Conservation (phyloP, 2,329 filamentous ascomycete genomes). For the Aspergillus niger region DNA sequence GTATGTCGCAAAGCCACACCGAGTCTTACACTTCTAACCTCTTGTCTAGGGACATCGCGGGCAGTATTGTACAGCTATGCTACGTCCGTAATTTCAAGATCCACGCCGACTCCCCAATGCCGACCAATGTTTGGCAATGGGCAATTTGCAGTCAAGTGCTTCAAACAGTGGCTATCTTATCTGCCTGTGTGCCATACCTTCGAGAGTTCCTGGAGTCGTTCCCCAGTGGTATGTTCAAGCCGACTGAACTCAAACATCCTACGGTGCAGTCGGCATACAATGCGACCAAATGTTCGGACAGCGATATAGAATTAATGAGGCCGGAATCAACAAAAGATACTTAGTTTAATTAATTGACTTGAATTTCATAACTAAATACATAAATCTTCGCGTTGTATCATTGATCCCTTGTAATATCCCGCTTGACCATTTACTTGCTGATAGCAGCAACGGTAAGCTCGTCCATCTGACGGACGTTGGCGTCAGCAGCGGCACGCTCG, state of each 20-base stretch:
- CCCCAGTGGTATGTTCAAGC: conserved; percentile 10
- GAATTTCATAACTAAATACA: background rate
- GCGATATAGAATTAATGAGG: background rate
- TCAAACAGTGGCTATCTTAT: conserved; percentile 7
- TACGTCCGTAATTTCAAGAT: background rate
- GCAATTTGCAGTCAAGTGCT: conserved; percentile 9
- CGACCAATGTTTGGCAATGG: conserved; percentile 5
- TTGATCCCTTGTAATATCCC: background rate
- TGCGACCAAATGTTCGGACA: background rate
- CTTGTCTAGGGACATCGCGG: background rate
- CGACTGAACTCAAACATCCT: background rate
- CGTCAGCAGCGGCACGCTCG: background rate
- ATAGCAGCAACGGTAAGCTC: background rate
- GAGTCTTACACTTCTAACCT: background rate
- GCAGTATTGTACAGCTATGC: background rate
- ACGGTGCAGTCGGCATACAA: background rate
- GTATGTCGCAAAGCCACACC: background rate
- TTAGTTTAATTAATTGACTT: background rate
- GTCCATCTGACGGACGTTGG: background rate
- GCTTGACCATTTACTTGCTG: background rate
- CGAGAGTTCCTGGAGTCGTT: conserved; percentile 11
- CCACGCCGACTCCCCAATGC: background rate
- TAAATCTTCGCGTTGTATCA: background rate
- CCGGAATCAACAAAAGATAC: background rate
- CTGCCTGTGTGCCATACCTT: conserved; percentile 11